Base-by-base conservation (phyloP, 2,329 filamentous ascomycete genomes). In the Fonsecaea erecta region DNA sequence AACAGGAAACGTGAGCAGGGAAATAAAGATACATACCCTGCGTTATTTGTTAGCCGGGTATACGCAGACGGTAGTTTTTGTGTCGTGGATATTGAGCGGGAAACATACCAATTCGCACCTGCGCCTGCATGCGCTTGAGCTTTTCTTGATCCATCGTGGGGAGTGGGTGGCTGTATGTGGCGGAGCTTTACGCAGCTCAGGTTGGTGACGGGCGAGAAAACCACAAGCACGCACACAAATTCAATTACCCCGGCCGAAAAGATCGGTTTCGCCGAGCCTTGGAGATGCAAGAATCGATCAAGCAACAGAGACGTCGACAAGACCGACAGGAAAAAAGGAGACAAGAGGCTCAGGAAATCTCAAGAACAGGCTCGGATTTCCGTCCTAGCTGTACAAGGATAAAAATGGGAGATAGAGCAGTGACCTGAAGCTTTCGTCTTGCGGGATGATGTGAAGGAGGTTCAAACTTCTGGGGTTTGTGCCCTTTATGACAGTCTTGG, bases 81-180 rank as follows among this genome's bases (percentile, higher is more conserved):
- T 30, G 64, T 66, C 64, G 21, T 64, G 21, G 63, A 64, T 53
- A 34, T 32, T 32, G 32, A 18, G 3, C 8, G 28, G 24, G 24
- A 63, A 64, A 87, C 89, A 75, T 87, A 91, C 90, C 90, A 82
- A 89, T 91, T 79, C 86, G 85, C 77, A 86, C 85, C 75, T 84
- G 85, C 80, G 84, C 82, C 80, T 88, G 86, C 84, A 88, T 85
- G 78, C 80, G 85, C 77, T 85, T 85, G 76, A 88, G 80, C 83
- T 88, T 88, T 78, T 85, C 85, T 76, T 84, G 81, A 84, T 88
- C 86, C 86, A 88, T 88, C 74, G 75, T 83, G 77, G 78, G 75
- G 76, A 73, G 46, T 35, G 28, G 3, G 28, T 18, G 24, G 32
- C 32, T 24, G 43, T 18, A 8, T 48, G 34, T 34, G 16, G 58